Evolutionary conservation across 2,329 filamentous ascomycete genomes (phyloP), one percentile per base, ranked within the genome.

Genomic region (Myriosclerotinia curreyana): DNA sequence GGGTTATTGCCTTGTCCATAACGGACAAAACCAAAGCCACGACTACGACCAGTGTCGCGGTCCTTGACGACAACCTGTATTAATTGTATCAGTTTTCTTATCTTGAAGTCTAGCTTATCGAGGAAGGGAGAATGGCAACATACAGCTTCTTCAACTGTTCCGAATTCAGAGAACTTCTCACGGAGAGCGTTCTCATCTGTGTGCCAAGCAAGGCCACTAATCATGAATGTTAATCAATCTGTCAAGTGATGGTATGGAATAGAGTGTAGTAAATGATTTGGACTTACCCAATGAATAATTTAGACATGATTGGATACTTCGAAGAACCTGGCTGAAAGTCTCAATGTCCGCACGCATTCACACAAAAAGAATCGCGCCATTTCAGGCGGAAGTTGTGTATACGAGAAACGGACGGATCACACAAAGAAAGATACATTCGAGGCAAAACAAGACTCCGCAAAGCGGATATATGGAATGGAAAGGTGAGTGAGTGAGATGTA

Each of bases 181-280:
- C 91, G 89, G 70, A 99, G 82, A 71, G 91, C 92, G 52, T 80
- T 79, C 79, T 98, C 94, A 78, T 96, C 92, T 69, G 95, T 99
- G 81, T 97, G 93, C 95, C 95, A 99, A 74, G 95, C 92, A 72
- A 99, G 92, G 84, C 95, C 95, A 75, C 94, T 96, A 74, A 17
- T 64, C 50, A 36, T 20, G 28, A 44, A 56, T 31, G 40, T 66
- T 40, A 66, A 59, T 42, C 48, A 40, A 52, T 38, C 42, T 59
- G 34, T n/a, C 42, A 42, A 58, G 34, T 36, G 22, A 59, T 55
- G n/a, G 31, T 60, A 59, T 28, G 46, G 28, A 51, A 31, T 36
- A 58, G 25, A 17, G 14, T 20, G 38, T 31, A 55, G 28, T 31
- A 55, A 28, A n/a, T 55, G 15, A 28, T 62, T 9, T 62, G 56